Base-by-base conservation (phyloP, 352 stramenopile genomes). In the Ochromonadaceae sp. region DNA sequence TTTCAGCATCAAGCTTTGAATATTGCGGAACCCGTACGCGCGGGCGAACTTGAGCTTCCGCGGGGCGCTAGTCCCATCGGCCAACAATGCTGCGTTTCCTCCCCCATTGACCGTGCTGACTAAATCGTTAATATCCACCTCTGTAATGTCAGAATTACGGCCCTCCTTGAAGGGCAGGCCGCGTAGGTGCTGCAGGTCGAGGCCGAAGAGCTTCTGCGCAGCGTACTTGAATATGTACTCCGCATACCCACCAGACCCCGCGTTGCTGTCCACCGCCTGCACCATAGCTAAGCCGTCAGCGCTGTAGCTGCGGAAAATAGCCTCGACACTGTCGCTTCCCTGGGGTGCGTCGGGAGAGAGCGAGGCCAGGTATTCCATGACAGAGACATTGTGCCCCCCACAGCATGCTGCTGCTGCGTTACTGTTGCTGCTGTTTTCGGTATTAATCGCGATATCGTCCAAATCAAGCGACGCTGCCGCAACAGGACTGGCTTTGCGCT, bases 11-110 rank as follows among this genome's bases (percentile, higher is more conserved):
- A 95, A 83, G 39, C 76, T 82, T 76, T 95, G 86, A 50, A 96
- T 96, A 67, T 96, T 96, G 42, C 87, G 83, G 72, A 96, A 96
- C 12, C 88, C 88, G 67, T 96, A 95, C 12, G 85, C 85, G 31
- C 87, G 70, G 30, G 87, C 87, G 59, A 95, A 95, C 53, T 85
- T 81, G 5, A 95, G 77, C 61, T 89, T 74, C n/a, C n/a, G n/a
- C n/a, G 12, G 9, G 41, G 30, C 7, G 59, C 35, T 88, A 78
- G n/a, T 81, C 63, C 22, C 80, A 32, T 38, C 30, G 52, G 50
- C 50, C 71, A 46, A 38, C 56, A 28, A 36, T 43, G 20, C 20
- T 20, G 28, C 20, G 39, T 39, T 73, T 34, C 22, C 72, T 70
- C 22, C 36, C 38, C 14, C 20, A 17, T 20, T 20, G 7, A 14